Percentiles rank a stretch among this genome's conserved stretches.
Evolutionary conservation across 2,329 filamentous ascomycete species (phyloP).

Genomic region (Akanthomyces dipterigenus): DNA sequence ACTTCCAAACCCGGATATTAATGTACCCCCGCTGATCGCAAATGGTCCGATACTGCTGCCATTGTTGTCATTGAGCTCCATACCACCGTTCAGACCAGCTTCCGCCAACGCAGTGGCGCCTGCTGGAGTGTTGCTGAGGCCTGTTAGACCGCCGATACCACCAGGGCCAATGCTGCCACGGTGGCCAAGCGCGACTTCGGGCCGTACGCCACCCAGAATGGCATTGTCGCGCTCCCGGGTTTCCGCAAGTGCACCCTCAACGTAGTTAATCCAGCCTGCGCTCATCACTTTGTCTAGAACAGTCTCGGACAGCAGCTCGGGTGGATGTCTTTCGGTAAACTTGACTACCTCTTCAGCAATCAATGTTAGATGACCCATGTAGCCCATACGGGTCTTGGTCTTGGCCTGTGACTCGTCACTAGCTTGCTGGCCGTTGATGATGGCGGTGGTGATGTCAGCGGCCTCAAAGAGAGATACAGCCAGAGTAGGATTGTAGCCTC

Average conservation of each 20-base stretch:
- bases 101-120: constrained; percentile 69
- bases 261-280: constrained; percentile 87
- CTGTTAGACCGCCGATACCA: constrained; percentile 40
- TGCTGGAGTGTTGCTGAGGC: constrained; percentile 30
- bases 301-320: constrained; percentile 74
- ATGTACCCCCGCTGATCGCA: constrained; percentile 63
- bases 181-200: constrained; percentile 80
- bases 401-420: constrained; percentile 81
- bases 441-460: constrained; percentile 82
- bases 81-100: constrained; percentile 69
- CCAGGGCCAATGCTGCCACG: constrained; percentile 53
- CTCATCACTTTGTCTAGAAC: constrained; percentile 87
- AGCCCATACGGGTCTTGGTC: constrained; percentile 86
- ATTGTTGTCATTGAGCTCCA: constrained; percentile 60
- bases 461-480: constrained; percentile 90
- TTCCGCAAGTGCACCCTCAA: constrained; percentile 86
- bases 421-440: constrained; percentile 80
- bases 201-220: constrained; percentile 91
- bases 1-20: constrained; percentile 88
- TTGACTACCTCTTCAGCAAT: constrained; percentile 98
- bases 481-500: constrained; percentile 82
- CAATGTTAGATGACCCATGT: constrained; percentile 96
- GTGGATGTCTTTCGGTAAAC: constrained; percentile 89
- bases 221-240: constrained; percentile 95
- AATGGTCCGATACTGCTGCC: constrained; percentile 65